Base-by-base conservation (phyloP, 2,329 filamentous ascomycete species). In the Talaromyces sp. region DNA sequence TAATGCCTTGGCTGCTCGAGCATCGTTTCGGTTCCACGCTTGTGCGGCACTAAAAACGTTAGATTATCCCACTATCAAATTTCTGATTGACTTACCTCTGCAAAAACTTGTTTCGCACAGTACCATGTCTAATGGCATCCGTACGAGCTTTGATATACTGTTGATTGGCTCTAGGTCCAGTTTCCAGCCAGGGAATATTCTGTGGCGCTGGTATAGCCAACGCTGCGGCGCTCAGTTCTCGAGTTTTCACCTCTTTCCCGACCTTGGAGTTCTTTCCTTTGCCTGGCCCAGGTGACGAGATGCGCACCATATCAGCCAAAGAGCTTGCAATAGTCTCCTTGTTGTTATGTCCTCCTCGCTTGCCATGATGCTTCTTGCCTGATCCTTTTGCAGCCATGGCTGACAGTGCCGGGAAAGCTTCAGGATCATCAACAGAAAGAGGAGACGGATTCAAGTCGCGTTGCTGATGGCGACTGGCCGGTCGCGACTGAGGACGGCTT, bases 1-100 rank as follows among this genome's bases (percentile, higher is more conserved):
- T 59, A 98, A 85, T 37, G 94, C 94, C 81, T 98, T 98, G 67
- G 95, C 95, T 19, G 95, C 94, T 67, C 95, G 89, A 47, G 95
- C 94, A 76, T 99, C 95, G 73, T 97, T 98, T 65, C 95, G 90
- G 76, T 98, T 97, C 94, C 95, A 99, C 24, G 95, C 95, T 84
- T 98, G 94, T 9, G 94, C 94, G 70, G 95, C 95, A 77, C 93
- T 96, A 48, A 66, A 58, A 31, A 65, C 56, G 52, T 66, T 24
- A 65, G 64, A 37, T 11, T 37, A 33, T 5, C 13, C 16, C 9
- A 37, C 16, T 7, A 58, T 16, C 39, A 48, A 19, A 19, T 22
- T 37, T 8, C 27, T 66, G 31, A 39, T 31, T 19, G 41, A 33
- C 45, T 62, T 80, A 94, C 92, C 92, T 97, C 78, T 97, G 94